Evolutionary conservation across 345 rosid species (phyloP), one percentile per base, ranked within the genome.

Genomic region (Arabis hirsuta): DNA sequence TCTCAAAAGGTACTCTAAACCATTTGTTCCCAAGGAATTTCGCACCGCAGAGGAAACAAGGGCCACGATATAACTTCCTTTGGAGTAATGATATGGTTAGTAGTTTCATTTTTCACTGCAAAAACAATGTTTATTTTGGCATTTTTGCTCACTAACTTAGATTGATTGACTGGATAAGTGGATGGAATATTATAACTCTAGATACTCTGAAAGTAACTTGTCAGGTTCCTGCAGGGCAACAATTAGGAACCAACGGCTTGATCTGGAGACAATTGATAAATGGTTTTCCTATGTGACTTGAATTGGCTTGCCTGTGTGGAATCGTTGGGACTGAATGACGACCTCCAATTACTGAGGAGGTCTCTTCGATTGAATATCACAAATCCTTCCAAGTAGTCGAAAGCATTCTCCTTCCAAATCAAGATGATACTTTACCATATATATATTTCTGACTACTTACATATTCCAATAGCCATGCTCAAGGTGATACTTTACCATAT

Each of bases 321-420:
- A 67, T 91, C 86, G 50, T 76, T 83, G 38, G 94, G 94, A 57
- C 67, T 78, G 78, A 96, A 91, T 73, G 97, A 88, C 2, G 96
- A 86, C 55, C 87, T 84, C 99, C 98, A 96, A 65, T 77, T 91
- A 55, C 85, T 77, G 19, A 96, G 86, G 56, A 95, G 80, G 48
- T 87, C 90, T 7, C 84, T 88, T 78, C 90, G 78, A 82, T 96
- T 96, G 65, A 91, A 86, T 16, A 82, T 72, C 24, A 88, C 98
- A 48, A 88, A 88, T 65, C 98, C 99, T 81, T 96, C 99, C 43
- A 96, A 76, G 76, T 96, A 96, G 78, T 96, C 96, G 14, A 96
- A 91, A 68, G 87, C 65, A 26, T 83, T 74, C 44, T 79, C 47
- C 7, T 77, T 75, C 6, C 88, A 88, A 80, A 91, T 87, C 68